phyloP scores from a whole-genome alignment of 1,284 basidiomycete species.

The Baeospora myosura region DNA sequence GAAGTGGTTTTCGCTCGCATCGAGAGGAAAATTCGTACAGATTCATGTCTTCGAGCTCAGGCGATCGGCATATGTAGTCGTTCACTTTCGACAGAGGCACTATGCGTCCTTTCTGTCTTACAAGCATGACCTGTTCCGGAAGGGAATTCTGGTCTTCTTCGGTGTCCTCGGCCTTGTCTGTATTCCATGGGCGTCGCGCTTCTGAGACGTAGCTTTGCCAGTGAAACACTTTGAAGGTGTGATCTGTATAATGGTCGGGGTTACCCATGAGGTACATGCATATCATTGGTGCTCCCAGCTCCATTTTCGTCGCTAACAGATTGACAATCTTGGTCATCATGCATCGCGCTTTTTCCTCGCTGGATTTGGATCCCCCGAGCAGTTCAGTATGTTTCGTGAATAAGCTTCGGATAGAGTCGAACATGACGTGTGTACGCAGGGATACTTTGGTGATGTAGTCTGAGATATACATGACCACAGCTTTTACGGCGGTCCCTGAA shows the following conservation, averaged over 20 bases:
- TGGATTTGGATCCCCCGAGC: not conserved
- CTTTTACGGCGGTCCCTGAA: constrained; percentile 8
- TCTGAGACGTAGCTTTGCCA: not conserved
- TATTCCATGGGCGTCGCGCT: not conserved
- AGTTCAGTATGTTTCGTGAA: not conserved
- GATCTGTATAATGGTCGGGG: constrained; percentile 2
- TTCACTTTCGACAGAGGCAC: constrained; percentile 9
- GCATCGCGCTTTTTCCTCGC: constrained; percentile 15
- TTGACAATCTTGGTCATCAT: constrained; percentile 24
- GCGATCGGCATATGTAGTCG: constrained; percentile 11
- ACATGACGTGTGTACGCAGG: constrained; percentile 8
- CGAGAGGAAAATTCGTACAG: constrained; percentile 20
- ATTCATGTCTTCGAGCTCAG: constrained; percentile 11
- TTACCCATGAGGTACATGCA: constrained; percentile 19
- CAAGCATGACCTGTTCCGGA: constrained; percentile 8
- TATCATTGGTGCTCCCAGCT: constrained; percentile 26
- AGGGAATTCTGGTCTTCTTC: too few relatives aligned
- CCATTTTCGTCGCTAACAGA: constrained; percentile 19
- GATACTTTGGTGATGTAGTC: constrained; percentile 9
- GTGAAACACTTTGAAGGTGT: not conserved
- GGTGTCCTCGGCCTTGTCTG: not conserved
- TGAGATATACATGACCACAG: constrained; percentile 8
- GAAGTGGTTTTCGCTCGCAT: constrained; percentile 8
- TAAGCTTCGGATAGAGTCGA: not conserved
- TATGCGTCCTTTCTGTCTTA: not conserved